Base-by-base conservation (phyloP, 495 filamentous ascomycete genomes). In the Astrothelium subdiscretum region DNA sequence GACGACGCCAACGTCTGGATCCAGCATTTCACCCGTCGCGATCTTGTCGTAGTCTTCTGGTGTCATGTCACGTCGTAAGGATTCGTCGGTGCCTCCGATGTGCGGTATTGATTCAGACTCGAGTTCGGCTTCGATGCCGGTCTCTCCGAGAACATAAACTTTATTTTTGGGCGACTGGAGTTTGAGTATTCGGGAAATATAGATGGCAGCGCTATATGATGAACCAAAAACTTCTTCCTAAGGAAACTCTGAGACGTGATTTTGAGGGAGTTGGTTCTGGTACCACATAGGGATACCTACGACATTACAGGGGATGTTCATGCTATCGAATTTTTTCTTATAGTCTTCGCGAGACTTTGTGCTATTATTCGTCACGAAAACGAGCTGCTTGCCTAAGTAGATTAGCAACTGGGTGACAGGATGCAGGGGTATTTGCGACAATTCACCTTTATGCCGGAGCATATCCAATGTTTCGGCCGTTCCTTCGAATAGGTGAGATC, bases 331-430 rank as follows among this genome's bases (percentile, higher is more conserved):
- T 67, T 97, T 97, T 76, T 92, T 91, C 72, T 86, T 85, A 74
- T 97, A 97, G 68, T 95, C 90, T 27, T 83, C 80, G 20, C 94
- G 89, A 20, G 92, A 96, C 72, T 97, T 97, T 31, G 94, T 97
- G 72, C 89, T 95, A 80, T 99, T 99, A 74, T 99, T 99, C 2
- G 94, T 97, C 52, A 99, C 94, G 71, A 99, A 99, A 63, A 99
- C 85, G 20, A 94, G 78, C 74, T 86, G 88, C 73, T 99, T 99
- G 60, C 89, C 91, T 94, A 65, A 1, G 22, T 43, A 18, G 8
- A 43, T 63, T n/a, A 63, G 52, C 29, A 24, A 4, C n/a, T 22
- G 3, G 27, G 48, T 13, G 48, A 31, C 15, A 12, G 2, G 6
- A 8, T 61, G 35, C 3, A 27, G 32, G 29, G 12, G 32, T 13